Percentiles rank a stretch among this genome's conserved stretches.
Evolutionary conservation across 768 basidiomycete species (phyloP).

Genomic region (Serendipita sp.): DNA sequence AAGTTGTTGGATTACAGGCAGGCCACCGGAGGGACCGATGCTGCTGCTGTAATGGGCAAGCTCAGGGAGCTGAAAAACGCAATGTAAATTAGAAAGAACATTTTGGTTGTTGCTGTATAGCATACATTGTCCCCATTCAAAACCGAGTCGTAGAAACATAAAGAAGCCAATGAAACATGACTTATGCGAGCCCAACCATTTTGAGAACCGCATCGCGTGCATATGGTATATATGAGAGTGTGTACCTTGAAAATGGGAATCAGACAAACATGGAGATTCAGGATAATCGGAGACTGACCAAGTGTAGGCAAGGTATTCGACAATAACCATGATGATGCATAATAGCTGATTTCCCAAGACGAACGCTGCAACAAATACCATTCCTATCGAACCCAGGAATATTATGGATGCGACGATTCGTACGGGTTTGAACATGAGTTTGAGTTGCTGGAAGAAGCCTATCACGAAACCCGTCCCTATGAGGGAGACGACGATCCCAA

Average conservation of each 20-base stretch:
- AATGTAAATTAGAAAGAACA: conserved; percentile 14
- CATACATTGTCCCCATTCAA: not conserved
- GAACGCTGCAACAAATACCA: conserved; percentile 79
- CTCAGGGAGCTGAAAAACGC: conserved; percentile 77
- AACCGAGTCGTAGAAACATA: not conserved
- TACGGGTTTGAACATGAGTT: conserved; percentile 90
- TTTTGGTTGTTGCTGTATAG: not conserved
- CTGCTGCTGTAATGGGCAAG: conserved; percentile 50
- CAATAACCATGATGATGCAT: conserved; percentile 51
- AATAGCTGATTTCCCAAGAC: conserved; percentile 32
- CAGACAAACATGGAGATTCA: not conserved
- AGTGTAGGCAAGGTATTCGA: conserved; percentile 80
- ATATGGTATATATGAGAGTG: conserved; percentile 64
- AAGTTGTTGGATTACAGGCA: conserved; percentile 24
- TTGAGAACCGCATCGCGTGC: conserved; percentile 60
- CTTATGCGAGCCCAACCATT: conserved; percentile 30
- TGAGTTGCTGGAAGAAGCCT: conserved; percentile 65
- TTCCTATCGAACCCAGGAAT: conserved; percentile 58
- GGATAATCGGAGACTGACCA: conserved; percentile 59
- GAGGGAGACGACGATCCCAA: conserved; percentile 71
- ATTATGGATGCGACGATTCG: conserved; percentile 67
- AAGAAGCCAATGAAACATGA: not conserved
- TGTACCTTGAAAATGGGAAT: conserved; percentile 15
- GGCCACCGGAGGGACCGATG: conserved; percentile 30
- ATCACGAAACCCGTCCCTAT: conserved; percentile 83